A percentile compares a stretch with the other conserved stretches of the same genome.
phyloP scores from a whole-genome alignment of 345 rosid genomes.

The Pistacia atlantica region DNA sequence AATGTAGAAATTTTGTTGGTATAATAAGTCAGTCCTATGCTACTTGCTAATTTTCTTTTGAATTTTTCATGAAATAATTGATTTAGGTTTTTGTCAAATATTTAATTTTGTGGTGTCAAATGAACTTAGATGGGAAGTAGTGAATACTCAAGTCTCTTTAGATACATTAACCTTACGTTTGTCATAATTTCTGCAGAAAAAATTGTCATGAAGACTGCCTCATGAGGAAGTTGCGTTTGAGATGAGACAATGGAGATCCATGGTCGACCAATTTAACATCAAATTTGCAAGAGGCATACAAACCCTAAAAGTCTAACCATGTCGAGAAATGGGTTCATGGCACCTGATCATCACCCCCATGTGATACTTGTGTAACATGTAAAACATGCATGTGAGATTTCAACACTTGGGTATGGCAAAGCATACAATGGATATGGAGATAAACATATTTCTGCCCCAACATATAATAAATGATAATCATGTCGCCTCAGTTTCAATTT shows the following conservation, averaged over 20 bases:
- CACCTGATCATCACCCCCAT: not conserved
- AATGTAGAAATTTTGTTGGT: too few relatives aligned
- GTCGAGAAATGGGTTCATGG: constrained; percentile 4
- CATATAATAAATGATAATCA: not conserved
- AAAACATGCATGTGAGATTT: constrained; percentile 1
- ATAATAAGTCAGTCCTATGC: too few relatives aligned
- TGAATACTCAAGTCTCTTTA: too few relatives aligned
- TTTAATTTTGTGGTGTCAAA: too few relatives aligned
- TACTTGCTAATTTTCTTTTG: too few relatives aligned
- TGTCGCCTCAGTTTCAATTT: not conserved
- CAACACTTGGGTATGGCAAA: constrained; percentile 6
- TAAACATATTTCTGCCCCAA: not conserved
- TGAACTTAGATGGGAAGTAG: too few relatives aligned
- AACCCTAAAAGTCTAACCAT: not conserved
- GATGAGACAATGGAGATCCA: not conserved
- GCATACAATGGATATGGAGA: not conserved
- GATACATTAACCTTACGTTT: too few relatives aligned
- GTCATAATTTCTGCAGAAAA: too few relatives aligned
- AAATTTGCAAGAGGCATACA: not conserved
- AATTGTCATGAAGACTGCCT: too few relatives aligned
- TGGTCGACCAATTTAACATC: not conserved
- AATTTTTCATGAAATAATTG: too few relatives aligned
- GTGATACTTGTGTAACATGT: not conserved
- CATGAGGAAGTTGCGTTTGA: not conserved
- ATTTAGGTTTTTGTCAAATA: too few relatives aligned